phyloP scores from a whole-genome alignment of 441 rosid species.

The Corymbia citriodora region DNA sequence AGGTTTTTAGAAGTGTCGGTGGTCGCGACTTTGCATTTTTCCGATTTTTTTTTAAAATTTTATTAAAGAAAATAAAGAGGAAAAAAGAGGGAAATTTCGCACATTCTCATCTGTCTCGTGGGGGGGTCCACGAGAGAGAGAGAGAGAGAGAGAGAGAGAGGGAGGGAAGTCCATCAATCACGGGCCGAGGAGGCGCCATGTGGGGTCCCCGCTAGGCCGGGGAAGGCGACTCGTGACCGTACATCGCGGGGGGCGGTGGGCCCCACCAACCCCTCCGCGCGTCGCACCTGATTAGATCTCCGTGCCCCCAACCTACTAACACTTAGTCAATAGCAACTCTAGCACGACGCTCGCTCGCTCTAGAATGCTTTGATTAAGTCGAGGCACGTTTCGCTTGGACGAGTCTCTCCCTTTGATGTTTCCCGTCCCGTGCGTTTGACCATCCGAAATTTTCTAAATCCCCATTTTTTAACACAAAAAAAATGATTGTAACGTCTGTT shows the following conservation, averaged over 20 bases:
- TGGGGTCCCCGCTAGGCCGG: background rate
- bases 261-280: background rate
- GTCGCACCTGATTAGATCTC: background rate
- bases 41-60: background rate
- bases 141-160: too few relatives aligned
- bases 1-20: slow-evolving; percentile 6
- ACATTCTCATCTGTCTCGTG: background rate
- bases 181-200: background rate
- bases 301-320: background rate
- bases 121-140: background rate
- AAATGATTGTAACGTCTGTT: background rate
- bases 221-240: background rate
- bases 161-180: background rate
- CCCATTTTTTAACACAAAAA: background rate
- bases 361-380: background rate
- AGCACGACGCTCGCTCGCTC: background rate
- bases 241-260: background rate
- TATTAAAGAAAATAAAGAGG: background rate
- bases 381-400: background rate
- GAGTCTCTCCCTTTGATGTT: background rate
- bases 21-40: background rate
- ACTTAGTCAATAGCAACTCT: background rate
- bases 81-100: background rate
- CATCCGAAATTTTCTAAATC: background rate
- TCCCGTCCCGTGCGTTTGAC: background rate